Base-by-base conservation (phyloP, 2,329 filamentous ascomycete species). In the Lecanicillium sp. region DNA sequence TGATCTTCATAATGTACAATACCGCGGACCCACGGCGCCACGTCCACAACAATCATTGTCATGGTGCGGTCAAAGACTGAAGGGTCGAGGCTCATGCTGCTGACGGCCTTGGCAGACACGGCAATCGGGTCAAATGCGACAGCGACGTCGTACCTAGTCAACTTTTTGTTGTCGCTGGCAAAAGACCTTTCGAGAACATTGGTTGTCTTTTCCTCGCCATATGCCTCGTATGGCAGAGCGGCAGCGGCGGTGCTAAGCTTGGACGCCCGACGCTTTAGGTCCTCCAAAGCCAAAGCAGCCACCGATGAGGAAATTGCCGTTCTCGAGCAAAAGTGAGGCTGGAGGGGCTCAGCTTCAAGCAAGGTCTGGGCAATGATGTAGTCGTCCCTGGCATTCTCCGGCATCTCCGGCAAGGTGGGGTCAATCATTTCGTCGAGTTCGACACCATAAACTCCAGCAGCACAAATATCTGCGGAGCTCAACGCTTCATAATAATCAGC, bases 11-110 rank as follows among this genome's bases (percentile, higher is more conserved):
- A 86, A 0, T 82, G 74, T 2, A 91, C 82, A 51, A 98, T 97
- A 30, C 77, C 75, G 10, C 94, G 86, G n/a, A 97, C 79, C 62
- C 88, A 97, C 0, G 94, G 93, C 0, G 90, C 90, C 2, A 97
- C 72, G 54, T 98, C 93, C 11, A 84, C 69, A 0, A 79, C 75
- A 26, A 95, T 79, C 17, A 83, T 71, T 1, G 66, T 63, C 57
- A 86, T 69, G 0, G 81, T 81, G 36, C 86, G 80, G 57, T 95
- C 89, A 55, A 95, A 89, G 0, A 85, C 81, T 0, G 87, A 90
- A 0, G 85, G 74, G 27, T 81, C 78, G 1, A 89, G 72, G 36
- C 71, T 71, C 7, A 59, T 55, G 14, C 57, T 57, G 15, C 55
- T 40, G 47, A 60, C 52, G 2, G 63, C 58, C 52, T 73, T 76